Evolutionary conservation across 1,284 basidiomycete species (phyloP).

Genomic region (Boletellus sp.): DNA sequence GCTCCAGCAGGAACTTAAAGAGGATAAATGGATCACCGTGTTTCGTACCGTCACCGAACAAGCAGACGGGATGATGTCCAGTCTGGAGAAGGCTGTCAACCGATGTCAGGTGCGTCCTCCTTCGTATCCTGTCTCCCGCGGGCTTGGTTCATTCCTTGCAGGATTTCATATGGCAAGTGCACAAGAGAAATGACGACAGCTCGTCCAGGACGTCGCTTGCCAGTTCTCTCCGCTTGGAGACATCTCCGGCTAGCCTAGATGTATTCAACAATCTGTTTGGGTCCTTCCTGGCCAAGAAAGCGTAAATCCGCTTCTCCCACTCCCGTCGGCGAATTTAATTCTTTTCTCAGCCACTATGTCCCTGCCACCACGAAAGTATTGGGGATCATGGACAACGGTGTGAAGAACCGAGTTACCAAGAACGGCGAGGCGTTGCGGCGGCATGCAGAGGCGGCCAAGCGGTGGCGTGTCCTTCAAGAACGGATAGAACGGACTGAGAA

Average conservation of each 20-base stretch:
- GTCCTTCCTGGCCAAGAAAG: slow-evolving; percentile 82
- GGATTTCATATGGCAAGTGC: slow-evolving; percentile 82
- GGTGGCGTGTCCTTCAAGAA: slow-evolving; percentile 78
- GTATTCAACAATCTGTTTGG: slow-evolving; percentile 61
- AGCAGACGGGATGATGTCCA: slow-evolving; percentile 95
- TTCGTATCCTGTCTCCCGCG: background rate
- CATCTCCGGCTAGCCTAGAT: slow-evolving; percentile 52
- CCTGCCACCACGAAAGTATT: slow-evolving; percentile 90
- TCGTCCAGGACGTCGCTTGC: slow-evolving; percentile 43
- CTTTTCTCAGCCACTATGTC: slow-evolving; percentile 69
- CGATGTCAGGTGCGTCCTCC: slow-evolving; percentile 67
- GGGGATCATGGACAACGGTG: slow-evolving; percentile 89
- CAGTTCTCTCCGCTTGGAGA: slow-evolving; percentile 50
- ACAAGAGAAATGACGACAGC: slow-evolving; percentile 52
- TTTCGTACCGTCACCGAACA: slow-evolving; percentile 90
- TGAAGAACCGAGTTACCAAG: slow-evolving; percentile 86
- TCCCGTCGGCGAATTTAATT: slow-evolving; percentile 10
- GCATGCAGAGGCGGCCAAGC: slow-evolving; percentile 79
- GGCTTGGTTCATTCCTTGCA: slow-evolving; percentile 28
- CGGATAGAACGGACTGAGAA: slow-evolving; percentile 71
- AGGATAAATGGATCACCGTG: slow-evolving; percentile 94
- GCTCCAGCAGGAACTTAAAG: slow-evolving; percentile 86
- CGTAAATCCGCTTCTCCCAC: slow-evolving; percentile 44
- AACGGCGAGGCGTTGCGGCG: slow-evolving; percentile 90
- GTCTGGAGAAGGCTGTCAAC: slow-evolving; percentile 85